phyloP scores from a whole-genome alignment of 176 grass and related monocot genomes.

The Triticum timopheevii region DNA sequence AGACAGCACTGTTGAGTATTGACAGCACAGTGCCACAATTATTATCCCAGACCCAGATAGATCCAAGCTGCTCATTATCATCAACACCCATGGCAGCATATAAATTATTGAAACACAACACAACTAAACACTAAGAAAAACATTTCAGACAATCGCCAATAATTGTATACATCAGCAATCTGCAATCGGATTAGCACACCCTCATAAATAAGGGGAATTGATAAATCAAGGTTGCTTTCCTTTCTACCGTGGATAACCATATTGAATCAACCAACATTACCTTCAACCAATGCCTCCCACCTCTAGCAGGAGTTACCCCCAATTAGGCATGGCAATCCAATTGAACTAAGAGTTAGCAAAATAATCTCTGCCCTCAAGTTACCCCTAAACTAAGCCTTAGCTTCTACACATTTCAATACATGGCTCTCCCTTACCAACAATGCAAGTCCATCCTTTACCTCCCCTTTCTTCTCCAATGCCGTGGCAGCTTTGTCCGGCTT shows the following conservation, averaged over 20 bases:
- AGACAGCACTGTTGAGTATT: conserved; percentile 6
- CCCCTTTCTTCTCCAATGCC: conserved; percentile 30
- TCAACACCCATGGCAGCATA: not conserved
- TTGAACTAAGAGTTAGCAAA: not conserved
- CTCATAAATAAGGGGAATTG: not conserved
- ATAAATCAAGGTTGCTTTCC: conserved; percentile 1
- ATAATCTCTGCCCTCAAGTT: not conserved
- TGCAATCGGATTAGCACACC: not conserved
- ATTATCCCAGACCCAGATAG: not conserved
- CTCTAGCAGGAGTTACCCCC: not conserved
- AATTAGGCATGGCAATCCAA: not conserved
- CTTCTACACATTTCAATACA: conserved; percentile 62
- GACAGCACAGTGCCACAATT: not conserved
- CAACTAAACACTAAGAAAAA: not conserved
- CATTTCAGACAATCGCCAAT: not conserved
- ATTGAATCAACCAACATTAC: conserved; percentile 3
- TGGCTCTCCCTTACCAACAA: conserved; percentile 70
- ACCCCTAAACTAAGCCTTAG: conserved; percentile 54
- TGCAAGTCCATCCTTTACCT: conserved; percentile 62
- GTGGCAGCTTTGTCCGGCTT: not conserved
- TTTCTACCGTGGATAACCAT: not conserved
- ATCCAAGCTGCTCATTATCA: not conserved
- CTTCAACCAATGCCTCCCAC: not conserved
- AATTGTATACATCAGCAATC: conserved; percentile 26
- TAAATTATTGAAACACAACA: not conserved